These are phyloP conservation scores for Acorus gramineus DNA, from an alignment of 106 monocot species.

Conservation along the genomic window DNA sequence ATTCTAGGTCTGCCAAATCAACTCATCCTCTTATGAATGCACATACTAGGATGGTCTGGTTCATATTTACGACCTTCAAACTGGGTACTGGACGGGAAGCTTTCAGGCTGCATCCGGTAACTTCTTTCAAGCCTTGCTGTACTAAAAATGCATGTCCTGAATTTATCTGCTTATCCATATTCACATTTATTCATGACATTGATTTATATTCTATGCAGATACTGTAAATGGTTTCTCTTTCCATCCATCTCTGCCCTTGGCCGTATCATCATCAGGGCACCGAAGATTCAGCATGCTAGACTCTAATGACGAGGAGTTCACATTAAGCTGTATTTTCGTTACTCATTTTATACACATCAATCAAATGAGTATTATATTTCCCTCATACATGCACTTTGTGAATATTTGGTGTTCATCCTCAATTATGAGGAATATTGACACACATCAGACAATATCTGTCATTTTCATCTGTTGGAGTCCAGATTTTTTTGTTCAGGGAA, in stretches of 20 bases:
- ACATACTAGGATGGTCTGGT: conserved; percentile 69
- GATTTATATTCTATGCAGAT: conserved; percentile 30
- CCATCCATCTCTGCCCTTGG: conserved; percentile 72
- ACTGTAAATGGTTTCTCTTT: conserved; percentile 86
- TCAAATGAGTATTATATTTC: not conserved
- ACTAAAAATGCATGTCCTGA: not conserved
- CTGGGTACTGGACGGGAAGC: conserved; percentile 62
- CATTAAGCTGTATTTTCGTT: conserved; percentile 26
- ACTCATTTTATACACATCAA: not conserved
- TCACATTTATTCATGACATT: not conserved
- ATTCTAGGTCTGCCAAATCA: too few relatives aligned
- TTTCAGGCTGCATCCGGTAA: conserved; percentile 89
- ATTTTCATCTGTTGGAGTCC: too few relatives aligned
- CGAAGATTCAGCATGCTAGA: conserved; percentile 63
- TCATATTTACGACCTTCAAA: conserved; percentile 91
- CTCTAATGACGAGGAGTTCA: conserved; percentile 22
- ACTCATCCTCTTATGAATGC: too few relatives aligned
- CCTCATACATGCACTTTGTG: not conserved
- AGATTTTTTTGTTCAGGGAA: too few relatives aligned
- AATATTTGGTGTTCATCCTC: not conserved
- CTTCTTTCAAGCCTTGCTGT: not conserved
- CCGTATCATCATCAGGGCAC: conserved; percentile 71
- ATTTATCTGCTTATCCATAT: not conserved
- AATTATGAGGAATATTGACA: not conserved
- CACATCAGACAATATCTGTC: too few relatives aligned